Base-by-base conservation (phyloP, 1,139 yeast genomes). In the Eremothecium coryli region DNA sequence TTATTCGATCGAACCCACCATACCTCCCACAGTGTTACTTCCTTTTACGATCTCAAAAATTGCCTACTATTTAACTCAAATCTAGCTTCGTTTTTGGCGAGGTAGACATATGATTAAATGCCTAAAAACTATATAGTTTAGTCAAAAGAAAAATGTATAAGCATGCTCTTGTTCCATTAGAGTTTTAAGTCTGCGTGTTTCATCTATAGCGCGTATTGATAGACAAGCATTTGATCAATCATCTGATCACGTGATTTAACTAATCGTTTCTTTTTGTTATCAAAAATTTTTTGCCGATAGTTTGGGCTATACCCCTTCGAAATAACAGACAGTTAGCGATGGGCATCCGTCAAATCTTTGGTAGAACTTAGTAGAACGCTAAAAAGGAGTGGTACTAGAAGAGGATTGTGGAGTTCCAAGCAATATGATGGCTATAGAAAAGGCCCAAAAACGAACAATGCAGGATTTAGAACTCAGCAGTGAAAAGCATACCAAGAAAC, bases 361-460 rank as follows among this genome's bases (percentile, higher is more conserved):
- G n/a, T n/a, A n/a, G n/a, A n/a, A n/a, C n/a, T n/a, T n/a, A n/a
- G n/a, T n/a, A n/a, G n/a, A n/a, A n/a, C n/a, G n/a, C n/a, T n/a
- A n/a, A n/a, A n/a, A n/a, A n/a, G n/a, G n/a, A n/a, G n/a, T n/a
- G n/a, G n/a, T n/a, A n/a, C n/a, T n/a, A n/a, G n/a, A n/a, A n/a
- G n/a, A n/a, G n/a, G n/a, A n/a, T n/a, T n/a, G n/a, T n/a, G n/a
- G n/a, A n/a, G n/a, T n/a, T n/a, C 10, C 9, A 10, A 20, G 10
- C 23, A 41, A 26, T 32, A 54, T 55, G 60, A 50, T 55, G 53
- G 58, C 55, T 9, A 46, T 55, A 31, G 59, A 54, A 35, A 49
- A 49, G n/a, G 27, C 18, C 16, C 34, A 30, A 28, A 34, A 33
- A 26, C 28, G 36, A 17, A n/a, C 30, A 3, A 16, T 22, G 15